phyloP scores from a whole-genome alignment of 2,329 filamentous ascomycete genomes.

The Paecilomyces sp. region DNA sequence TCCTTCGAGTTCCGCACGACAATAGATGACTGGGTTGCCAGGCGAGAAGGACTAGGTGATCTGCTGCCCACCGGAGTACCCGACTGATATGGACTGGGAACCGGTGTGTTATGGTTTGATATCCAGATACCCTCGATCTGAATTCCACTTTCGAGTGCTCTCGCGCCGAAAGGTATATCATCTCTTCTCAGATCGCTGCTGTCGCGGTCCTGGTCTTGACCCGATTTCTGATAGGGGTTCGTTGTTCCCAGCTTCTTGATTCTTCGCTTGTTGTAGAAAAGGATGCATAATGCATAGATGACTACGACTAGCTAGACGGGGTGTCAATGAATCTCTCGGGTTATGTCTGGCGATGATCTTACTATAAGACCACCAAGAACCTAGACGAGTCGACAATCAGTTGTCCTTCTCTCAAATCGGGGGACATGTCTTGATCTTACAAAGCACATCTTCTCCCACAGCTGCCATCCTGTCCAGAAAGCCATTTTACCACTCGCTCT shows the following conservation, averaged over 20 bases:
- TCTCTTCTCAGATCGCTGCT: slow-evolving; percentile 46
- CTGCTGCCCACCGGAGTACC: slow-evolving; percentile 14
- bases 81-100: slow-evolving; percentile 13
- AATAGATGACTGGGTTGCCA: neutral
- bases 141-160: slow-evolving; percentile 75
- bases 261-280: slow-evolving; percentile 49
- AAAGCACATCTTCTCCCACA: slow-evolving; percentile 89
- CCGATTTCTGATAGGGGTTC: slow-evolving; percentile 58
- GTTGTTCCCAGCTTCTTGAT: slow-evolving; percentile 57
- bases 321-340: slow-evolving; percentile 16
- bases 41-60: slow-evolving; percentile 3
- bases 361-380: slow-evolving; percentile 65
- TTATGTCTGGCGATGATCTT: slow-evolving; percentile 12
- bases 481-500: neutral
- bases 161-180: slow-evolving; percentile 77
- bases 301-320: slow-evolving; percentile 54
- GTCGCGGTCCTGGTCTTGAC: slow-evolving; percentile 45
- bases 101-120: slow-evolving; percentile 41
- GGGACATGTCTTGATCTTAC: slow-evolving; percentile 46
- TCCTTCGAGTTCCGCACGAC: neutral
- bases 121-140: slow-evolving; percentile 83
- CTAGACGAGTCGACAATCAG: slow-evolving; percentile 40
- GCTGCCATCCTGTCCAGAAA: slow-evolving; percentile 18
- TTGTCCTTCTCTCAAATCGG: neutral
- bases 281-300: slow-evolving; percentile 58